These are phyloP conservation scores for Trichosporon faecale DNA, from an alignment of 1,284 basidiomycete genomes.

Conservation along the genomic window DNA sequence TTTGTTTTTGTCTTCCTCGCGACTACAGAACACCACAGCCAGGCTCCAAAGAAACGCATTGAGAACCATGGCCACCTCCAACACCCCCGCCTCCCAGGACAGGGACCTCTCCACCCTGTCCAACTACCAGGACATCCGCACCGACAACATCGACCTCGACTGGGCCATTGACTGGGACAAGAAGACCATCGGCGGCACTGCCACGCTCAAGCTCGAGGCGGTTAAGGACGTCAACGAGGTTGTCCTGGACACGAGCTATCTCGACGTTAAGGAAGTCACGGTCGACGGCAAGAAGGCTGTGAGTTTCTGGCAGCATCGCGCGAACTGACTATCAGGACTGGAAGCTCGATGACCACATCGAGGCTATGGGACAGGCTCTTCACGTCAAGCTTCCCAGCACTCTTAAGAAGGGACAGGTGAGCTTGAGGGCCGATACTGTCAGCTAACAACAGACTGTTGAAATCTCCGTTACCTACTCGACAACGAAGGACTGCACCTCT, in stretches of 20 bases:
- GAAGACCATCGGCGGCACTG: constrained; percentile 68
- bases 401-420: constrained; percentile 30
- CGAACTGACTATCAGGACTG: constrained; percentile 58
- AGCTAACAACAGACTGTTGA: constrained; percentile 55
- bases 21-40: not conserved
- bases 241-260: constrained; percentile 74
- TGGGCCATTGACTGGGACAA: constrained; percentile 78
- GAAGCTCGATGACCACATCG: constrained; percentile 51
- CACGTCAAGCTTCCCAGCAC: constrained; percentile 44
- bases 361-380: constrained; percentile 51
- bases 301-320: constrained; percentile 29
- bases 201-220: constrained; percentile 56
- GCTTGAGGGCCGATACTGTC: constrained; percentile 52
- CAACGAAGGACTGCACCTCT: constrained; percentile 73
- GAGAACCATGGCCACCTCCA: constrained; percentile 37
- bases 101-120: constrained; percentile 71
- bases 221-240: constrained; percentile 64
- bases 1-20: not conserved
- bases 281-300: constrained; percentile 60
- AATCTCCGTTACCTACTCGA: constrained; percentile 68
- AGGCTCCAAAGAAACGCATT: not conserved
- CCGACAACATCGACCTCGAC: constrained; percentile 69
- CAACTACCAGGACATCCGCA: constrained; percentile 69
- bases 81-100: constrained; percentile 27
- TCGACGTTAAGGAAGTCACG: constrained; percentile 63